Evolutionary conservation across 305 asterid species (phyloP).

Genomic region (Fraxinus albicans): DNA sequence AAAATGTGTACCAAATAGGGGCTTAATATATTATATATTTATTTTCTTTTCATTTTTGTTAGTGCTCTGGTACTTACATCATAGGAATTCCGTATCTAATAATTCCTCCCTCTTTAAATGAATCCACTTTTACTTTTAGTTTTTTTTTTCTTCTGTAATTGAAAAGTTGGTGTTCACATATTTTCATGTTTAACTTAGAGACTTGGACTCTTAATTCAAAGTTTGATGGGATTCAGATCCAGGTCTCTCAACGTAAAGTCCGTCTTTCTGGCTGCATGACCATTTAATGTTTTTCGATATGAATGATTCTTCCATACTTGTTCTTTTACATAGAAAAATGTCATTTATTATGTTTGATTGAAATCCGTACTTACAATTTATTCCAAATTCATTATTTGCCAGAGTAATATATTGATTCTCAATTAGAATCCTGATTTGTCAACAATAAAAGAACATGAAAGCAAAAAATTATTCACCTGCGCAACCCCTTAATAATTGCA

Average conservation of each 20-base stretch:
- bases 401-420: neutral
- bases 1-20: too few species aligned
- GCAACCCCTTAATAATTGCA: constrained; percentile 57
- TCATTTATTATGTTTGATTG: neutral
- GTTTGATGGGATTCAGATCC: neutral
- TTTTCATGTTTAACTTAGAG: neutral
- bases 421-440: constrained; percentile 14
- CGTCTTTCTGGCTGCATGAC: neutral
- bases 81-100: neutral
- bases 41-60: neutral
- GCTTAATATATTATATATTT: neutral
- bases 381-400: constrained; percentile 4
- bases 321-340: neutral
- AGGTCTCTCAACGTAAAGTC: neutral
- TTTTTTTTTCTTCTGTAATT: neutral
- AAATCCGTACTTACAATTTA: neutral
- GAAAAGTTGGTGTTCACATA: neutral
- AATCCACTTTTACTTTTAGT: neutral
- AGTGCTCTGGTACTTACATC: neutral
- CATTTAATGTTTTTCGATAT: neutral
- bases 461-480: constrained; percentile 45
- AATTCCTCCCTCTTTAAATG: neutral
- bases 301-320: neutral
- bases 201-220: neutral
- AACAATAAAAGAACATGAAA: constrained; percentile 15